Base-by-base conservation (phyloP, 768 basidiomycete species). In the Sporobolomyces pararoseus region DNA sequence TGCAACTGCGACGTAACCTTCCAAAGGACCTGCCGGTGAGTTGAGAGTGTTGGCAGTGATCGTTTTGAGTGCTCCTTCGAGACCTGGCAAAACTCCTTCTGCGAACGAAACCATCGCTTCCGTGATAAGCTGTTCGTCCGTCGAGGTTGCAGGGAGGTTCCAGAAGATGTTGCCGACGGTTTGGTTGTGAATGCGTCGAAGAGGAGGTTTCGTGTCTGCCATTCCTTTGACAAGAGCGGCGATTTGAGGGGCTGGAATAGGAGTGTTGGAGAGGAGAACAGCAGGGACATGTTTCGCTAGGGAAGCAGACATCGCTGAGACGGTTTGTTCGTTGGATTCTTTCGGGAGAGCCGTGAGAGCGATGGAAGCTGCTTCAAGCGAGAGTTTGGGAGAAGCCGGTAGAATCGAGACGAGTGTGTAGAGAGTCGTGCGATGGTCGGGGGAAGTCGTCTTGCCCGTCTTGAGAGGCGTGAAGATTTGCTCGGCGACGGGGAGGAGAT, bases 371-470 rank as follows among this genome's bases (percentile, higher is more conserved):
- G 83, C 77, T 6, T 80, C 78, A 51, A 83, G 75, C 0, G 91
- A 85, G 1, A 87, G 79, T 0, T 79, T 68, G 0, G 70, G 50
- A 7, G 84, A 84, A 4, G 87, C 82, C 0, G 81, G 79, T 1
- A 92, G 70, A 59, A 77, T 77, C 3, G 83, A 80, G 2, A 92
- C 82, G 87, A 98, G 91, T 1, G 85, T 83, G 80, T 91, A 94
- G 13, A 98, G 82, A 0, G 88, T 82, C 7, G 86, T 78, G 23
- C 94, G 86, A 78, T 98, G 92, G 65, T 95, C 95, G 3, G 89
- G 84, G 2, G 91, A 91, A 1, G 87, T 81, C 0, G 92, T 90
- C 82, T 96, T 99, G 27, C 91, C 89, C 0, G 87, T 79, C 75
- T 88, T 87, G 2, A 91, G 89, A 0, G 91, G 82, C n/a, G 81